Base-by-base conservation (phyloP, 108 stramenopile species). In the Cylindrotheca closterium region DNA sequence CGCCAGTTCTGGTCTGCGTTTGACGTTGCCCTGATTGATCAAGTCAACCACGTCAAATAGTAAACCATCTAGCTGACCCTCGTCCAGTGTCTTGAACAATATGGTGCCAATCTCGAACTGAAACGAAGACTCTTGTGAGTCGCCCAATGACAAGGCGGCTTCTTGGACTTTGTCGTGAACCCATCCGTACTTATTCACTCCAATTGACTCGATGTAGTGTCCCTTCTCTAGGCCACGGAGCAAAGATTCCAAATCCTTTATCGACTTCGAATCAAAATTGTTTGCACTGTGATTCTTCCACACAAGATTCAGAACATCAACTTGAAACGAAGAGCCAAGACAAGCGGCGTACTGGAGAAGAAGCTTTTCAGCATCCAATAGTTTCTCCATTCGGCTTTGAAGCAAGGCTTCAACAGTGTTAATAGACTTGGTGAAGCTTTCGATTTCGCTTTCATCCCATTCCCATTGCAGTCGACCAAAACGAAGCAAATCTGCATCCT, bases 191-290 rank as follows among this genome's bases (percentile, higher is more conserved):
- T 8, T 56, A 28, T 4, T 3, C 25, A 24, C 55, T 29, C 29
- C 18, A 28, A 29, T 56, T 29, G 23, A 4, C 25, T 28, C 18
- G 17, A 4, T 7, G 27, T 7, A 28, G 15, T 4, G 25, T 5
- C 26, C 29, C 18, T 56, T 56, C 55, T 4, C 26, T 15, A 56
- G n/a, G n/a, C n/a, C n/a, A n/a, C n/a, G n/a, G n/a, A n/a, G n/a
- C n/a, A n/a, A n/a, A n/a, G n/a, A n/a, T n/a, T n/a, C n/a, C n/a
- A n/a, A 56, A 27, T 4, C 55, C 55, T 15, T 30, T 10, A 27
- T 27, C 18, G 18, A 29, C 55, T 30, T 24, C 4, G 25, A 56
- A 7, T 7, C 18, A 8, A 24, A 56, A 8, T 28, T 28, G 30
- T 27, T 28, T 25, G 4, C 30, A 24, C 5, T 17, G 7, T 4